phyloP scores from a whole-genome alignment of 2,329 filamentous ascomycete genomes.

The Trichocomaceae sp. region DNA sequence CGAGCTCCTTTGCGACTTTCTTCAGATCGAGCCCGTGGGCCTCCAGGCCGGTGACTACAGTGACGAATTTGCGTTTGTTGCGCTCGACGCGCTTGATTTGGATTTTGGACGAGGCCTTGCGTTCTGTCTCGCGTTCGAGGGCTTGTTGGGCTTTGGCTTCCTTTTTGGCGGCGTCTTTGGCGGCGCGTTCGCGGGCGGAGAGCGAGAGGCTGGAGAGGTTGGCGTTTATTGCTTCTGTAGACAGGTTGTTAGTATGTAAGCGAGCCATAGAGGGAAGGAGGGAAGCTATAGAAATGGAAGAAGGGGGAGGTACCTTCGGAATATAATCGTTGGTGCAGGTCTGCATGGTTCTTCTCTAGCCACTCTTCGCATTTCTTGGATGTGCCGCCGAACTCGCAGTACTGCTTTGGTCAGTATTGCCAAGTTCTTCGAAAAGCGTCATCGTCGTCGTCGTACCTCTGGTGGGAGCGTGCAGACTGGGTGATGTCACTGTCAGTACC shows the following conservation, averaged over 20 bases:
- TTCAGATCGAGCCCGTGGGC: conserved; percentile 88
- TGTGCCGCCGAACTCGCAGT: conserved; percentile 97
- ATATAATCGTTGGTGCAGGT: conserved; percentile 73
- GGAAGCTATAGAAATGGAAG: background rate
- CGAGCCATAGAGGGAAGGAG: background rate
- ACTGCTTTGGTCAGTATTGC: conserved; percentile 44
- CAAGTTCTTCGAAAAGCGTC: background rate
- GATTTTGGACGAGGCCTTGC: conserved; percentile 73
- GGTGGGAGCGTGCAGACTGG: conserved; percentile 59
- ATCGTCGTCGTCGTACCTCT: conserved; percentile 47
- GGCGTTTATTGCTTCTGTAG: conserved; percentile 65
- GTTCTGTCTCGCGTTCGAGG: conserved; percentile 75
- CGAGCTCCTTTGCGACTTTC: conserved; percentile 92
- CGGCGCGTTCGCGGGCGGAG: conserved; percentile 87
- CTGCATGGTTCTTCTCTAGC: conserved; percentile 68
- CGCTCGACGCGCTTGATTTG: conserved; percentile 95
- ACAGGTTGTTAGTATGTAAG: background rate
- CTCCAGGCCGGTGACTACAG: conserved; percentile 83
- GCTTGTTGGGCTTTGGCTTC: conserved; percentile 85
- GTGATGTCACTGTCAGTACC: background rate
- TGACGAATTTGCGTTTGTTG: conserved; percentile 97
- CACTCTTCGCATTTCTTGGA: conserved; percentile 96
- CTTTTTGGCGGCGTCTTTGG: conserved; percentile 95
- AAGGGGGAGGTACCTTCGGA: conserved; percentile 59
- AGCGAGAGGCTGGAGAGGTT: conserved; percentile 80